Percentiles rank a stretch among this genome's conserved stretches.
Conservation (phyloP, 306 rosid genomes). For the Rosa rugosa region DNA sequence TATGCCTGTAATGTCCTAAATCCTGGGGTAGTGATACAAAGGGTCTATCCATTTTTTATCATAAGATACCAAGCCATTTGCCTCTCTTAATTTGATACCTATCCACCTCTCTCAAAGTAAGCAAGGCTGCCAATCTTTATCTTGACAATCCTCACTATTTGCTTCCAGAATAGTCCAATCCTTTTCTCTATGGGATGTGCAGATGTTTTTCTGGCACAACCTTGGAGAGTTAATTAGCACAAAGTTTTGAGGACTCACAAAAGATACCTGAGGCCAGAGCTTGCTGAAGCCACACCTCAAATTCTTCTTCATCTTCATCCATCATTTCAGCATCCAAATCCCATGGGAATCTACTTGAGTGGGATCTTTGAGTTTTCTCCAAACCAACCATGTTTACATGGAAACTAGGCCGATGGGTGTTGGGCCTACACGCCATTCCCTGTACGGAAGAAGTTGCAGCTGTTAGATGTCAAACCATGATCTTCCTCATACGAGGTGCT, state of each 20-base stretch:
- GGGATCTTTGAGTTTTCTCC: constrained; percentile 79
- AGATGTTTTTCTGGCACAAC: constrained; percentile 27
- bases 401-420: constrained; percentile 94
- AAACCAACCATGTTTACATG: constrained; percentile 98
- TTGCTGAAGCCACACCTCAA: constrained; percentile 94
- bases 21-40: constrained; percentile 16
- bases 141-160: constrained; percentile 25
- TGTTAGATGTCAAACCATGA: constrained; percentile 2
- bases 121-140: constrained; percentile 26
- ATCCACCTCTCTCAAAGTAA: constrained; percentile 24
- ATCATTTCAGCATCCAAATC: constrained; percentile 94
- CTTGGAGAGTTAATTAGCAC: constrained; percentile 43
- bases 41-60: constrained; percentile 15
- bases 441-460: constrained; percentile 31
- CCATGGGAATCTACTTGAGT: constrained; percentile 89
- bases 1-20: too few relatives aligned
- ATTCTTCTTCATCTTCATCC: constrained; percentile 94
- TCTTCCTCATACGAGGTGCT: not conserved
- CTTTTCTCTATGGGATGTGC: not conserved
- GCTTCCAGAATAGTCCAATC: constrained; percentile 14
- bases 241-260: constrained; percentile 90
- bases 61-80: constrained; percentile 3
- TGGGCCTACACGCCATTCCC: constrained; percentile 99
- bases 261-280: constrained; percentile 94
- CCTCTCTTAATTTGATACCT: constrained; percentile 17